Percentiles rank a stretch among this genome's conserved stretches.
Conservation (phyloP, 2,329 filamentous ascomycete genomes). For the Microdochium trichocladiopsis region DNA sequence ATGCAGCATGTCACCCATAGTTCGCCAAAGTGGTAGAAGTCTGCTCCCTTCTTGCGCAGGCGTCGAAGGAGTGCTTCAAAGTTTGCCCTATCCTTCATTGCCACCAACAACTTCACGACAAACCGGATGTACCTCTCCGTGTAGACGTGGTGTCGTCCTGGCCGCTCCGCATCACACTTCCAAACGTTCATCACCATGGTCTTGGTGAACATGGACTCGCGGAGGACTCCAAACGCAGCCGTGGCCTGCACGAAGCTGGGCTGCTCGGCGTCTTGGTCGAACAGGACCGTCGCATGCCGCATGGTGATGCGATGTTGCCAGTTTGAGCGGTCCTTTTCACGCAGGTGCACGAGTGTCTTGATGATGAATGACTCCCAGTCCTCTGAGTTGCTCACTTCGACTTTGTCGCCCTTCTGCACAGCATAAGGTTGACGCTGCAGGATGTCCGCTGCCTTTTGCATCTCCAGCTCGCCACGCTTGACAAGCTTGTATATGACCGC, state of each 20-base stretch:
- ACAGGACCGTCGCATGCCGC: conserved; percentile 56
- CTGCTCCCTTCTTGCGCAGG: conserved; percentile 73
- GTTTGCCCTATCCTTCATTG: conserved; percentile 67
- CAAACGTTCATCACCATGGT: conserved; percentile 93
- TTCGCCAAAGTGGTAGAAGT: conserved; percentile 59
- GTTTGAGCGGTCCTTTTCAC: conserved; percentile 79
- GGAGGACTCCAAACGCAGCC: conserved; percentile 72
- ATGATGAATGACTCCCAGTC: conserved; percentile 53
- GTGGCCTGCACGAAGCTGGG: conserved; percentile 54
- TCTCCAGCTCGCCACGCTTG: conserved; percentile 37
- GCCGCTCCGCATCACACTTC: conserved; percentile 80
- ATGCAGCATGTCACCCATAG: conserved; percentile 51
- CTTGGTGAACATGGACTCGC: conserved; percentile 74
- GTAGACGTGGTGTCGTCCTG: conserved; percentile 87
- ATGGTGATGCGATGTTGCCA: conserved; percentile 93
- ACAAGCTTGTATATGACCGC: conserved; percentile 79
- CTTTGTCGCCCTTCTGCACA: conserved; percentile 38
- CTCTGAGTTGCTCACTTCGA: conserved; percentile 49
- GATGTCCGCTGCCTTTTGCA: conserved; percentile 42
- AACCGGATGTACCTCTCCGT: conserved; percentile 81
- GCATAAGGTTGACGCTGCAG: conserved; percentile 50
- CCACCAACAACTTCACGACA: conserved; percentile 67
- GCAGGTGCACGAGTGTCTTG: conserved; percentile 40
- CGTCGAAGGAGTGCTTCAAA: conserved; percentile 74
- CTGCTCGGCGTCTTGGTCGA: conserved; percentile 30